Evolutionary conservation across 1,284 basidiomycete species (phyloP).

Genomic region (Tilletia indica): DNA sequence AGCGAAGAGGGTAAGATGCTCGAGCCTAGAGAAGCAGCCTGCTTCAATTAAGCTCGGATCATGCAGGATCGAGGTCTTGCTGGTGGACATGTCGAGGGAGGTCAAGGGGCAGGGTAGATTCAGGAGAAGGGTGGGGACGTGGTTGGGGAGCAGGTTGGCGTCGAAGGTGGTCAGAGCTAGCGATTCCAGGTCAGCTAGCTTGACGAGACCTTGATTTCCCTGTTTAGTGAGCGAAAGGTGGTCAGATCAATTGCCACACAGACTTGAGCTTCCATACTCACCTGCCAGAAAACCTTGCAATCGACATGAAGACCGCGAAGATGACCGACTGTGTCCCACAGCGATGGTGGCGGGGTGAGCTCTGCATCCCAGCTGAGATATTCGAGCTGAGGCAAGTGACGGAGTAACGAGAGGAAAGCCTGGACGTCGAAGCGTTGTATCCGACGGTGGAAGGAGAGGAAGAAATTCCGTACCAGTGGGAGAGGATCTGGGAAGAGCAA

Average conservation of each 20-base stretch:
- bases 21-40: slow-evolving; percentile 21
- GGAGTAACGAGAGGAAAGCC: background rate
- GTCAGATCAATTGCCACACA: background rate
- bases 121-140: slow-evolving; percentile 23
- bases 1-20: slow-evolving; percentile 30
- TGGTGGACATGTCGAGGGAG: slow-evolving; percentile 25
- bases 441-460: background rate
- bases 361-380: slow-evolving; percentile 18
- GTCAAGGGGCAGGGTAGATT: slow-evolving; percentile 16
- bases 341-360: slow-evolving; percentile 4
- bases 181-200: slow-evolving; percentile 24
- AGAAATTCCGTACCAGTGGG: slow-evolving; percentile 1
- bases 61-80: slow-evolving; percentile 31
- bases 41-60: slow-evolving; percentile 19
- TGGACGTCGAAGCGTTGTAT: background rate
- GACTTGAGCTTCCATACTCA: background rate
- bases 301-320: slow-evolving; percentile 20
- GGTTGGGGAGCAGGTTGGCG: slow-evolving; percentile 26
- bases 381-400: background rate
- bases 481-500: background rate
- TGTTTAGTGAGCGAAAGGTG: slow-evolving; percentile 15
- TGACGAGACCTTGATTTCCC: slow-evolving; percentile 23
- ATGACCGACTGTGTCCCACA: slow-evolving; percentile 5
- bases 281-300: slow-evolving; percentile 11
- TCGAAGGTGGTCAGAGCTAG: slow-evolving; percentile 30